Base-by-base conservation (phyloP, 139 green algal species). In the Pseudopediastrum boryanum region DNA sequence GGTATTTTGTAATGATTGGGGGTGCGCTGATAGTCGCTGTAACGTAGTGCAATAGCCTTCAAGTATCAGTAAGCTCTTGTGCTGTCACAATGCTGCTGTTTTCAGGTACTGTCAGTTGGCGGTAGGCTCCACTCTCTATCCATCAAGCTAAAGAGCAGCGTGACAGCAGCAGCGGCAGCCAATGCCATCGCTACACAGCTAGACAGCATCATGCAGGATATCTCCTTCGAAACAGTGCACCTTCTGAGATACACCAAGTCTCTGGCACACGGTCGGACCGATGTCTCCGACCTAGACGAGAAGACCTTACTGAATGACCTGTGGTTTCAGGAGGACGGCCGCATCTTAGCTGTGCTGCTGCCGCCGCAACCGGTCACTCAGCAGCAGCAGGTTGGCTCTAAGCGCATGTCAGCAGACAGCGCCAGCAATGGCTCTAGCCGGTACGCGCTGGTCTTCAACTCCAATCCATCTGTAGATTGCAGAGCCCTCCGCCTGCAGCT, bases 101-200 rank as follows among this genome's bases (percentile, higher is more conserved):
- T n/a, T n/a, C n/a, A n/a, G n/a, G n/a, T n/a, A n/a, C n/a, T n/a
- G n/a, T n/a, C n/a, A n/a, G n/a, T n/a, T n/a, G n/a, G n/a, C n/a
- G n/a, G n/a, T n/a, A n/a, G n/a, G n/a, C n/a, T n/a, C n/a, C n/a
- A n/a, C n/a, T n/a, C n/a, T n/a, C n/a, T n/a, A n/a, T n/a, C n/a
- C n/a, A n/a, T n/a, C n/a, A 65, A 6, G 69, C 69, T 13, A 33
- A 38, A 56, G 50, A 76, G 46, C 46, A 65, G 69, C 69, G 48
- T 10, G 4, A 25, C 9, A 39, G 69, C 69, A 66, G 69, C 50
- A 66, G 33, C 38, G 43, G 31, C 29, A 51, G 27, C 25, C 58
- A 66, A 16, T 56, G 46, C 46, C 13, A 56, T 56, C 12, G 46
- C 16, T n/a, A n/a, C 46, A 56, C 46, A 12, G 46, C 46, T 12